Conservation (phyloP, 305 asterid species). For the Fraxinus velutina region DNA sequence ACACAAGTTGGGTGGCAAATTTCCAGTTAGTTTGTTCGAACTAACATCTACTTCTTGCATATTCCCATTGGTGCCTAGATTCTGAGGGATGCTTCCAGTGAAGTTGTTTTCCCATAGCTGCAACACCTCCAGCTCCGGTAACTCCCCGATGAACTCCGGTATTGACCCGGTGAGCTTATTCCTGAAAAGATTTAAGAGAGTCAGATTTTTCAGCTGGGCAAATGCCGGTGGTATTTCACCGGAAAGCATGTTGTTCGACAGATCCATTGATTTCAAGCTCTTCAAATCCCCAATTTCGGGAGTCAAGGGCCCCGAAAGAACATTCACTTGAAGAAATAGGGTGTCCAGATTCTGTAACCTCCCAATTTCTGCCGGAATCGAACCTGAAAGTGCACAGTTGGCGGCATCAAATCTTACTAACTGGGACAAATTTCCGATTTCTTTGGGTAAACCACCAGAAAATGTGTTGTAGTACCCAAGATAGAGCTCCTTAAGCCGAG, state of each 20-base stretch:
- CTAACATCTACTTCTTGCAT: conserved; percentile 50
- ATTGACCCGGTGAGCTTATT: conserved; percentile 56
- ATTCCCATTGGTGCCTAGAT: conserved; percentile 50
- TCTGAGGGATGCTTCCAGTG: conserved; percentile 56
- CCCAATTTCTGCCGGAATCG: conserved; percentile 54
- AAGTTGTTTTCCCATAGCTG: conserved; percentile 61
- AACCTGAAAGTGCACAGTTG: conserved; percentile 50
- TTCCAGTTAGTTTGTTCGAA: conserved; percentile 56
- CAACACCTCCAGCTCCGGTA: conserved; percentile 47
- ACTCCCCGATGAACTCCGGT: conserved; percentile 45
- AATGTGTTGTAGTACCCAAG: conserved; percentile 57
- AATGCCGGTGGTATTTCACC: conserved; percentile 60
- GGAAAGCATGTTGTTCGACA: conserved; percentile 46
- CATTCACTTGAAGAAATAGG: conserved; percentile 58
- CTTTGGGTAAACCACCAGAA: conserved; percentile 50
- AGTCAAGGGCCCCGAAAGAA: conserved; percentile 40
- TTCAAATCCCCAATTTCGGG: conserved; percentile 48
- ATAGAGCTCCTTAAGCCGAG: conserved; percentile 46
- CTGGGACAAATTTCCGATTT: conserved; percentile 42
- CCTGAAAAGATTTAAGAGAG: conserved; percentile 53
- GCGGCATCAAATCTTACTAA: conserved; percentile 51
- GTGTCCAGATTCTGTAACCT: conserved; percentile 46
- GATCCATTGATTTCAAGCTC: conserved; percentile 46
- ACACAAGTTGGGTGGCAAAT: conserved; percentile 50
- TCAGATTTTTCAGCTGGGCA: conserved; percentile 36